Conservation (phyloP, 495 filamentous ascomycete species). For the Trichoderma virens region DNA sequence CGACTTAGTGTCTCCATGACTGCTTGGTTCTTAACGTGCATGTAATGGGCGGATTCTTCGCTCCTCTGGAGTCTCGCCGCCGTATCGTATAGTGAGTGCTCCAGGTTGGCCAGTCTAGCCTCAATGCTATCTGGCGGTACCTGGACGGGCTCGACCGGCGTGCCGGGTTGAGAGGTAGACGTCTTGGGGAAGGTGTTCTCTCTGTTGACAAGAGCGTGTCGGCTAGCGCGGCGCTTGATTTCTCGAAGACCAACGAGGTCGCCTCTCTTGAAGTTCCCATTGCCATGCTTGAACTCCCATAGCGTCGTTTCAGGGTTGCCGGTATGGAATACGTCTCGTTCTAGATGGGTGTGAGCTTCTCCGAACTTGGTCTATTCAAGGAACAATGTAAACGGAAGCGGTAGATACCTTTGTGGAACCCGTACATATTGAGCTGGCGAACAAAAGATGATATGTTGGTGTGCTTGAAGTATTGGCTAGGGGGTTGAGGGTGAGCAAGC, state of each 20-base stretch:
- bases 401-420: conserved; percentile 89
- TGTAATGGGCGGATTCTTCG: conserved; percentile 72
- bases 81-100: conserved; percentile 78
- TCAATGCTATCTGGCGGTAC: conserved; percentile 58
- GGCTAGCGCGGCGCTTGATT: conserved; percentile 93
- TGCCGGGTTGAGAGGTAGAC: conserved; percentile 67
- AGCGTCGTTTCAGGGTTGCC: conserved; percentile 90
- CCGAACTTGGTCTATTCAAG: not conserved
- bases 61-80: conserved; percentile 64
- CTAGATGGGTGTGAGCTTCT: conserved; percentile 39
- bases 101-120: conserved; percentile 63
- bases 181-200: conserved; percentile 80
- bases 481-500: conserved; percentile 14
- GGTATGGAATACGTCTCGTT: conserved; percentile 97
- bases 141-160: conserved; percentile 67
- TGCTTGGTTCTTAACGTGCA: conserved; percentile 73
- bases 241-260: conserved; percentile 87
- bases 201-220: conserved; percentile 89
- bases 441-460: conserved; percentile 99
- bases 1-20: conserved; percentile 75
- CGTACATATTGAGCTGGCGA: conserved; percentile 97
- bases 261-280: conserved; percentile 92
- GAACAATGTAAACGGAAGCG: not conserved
- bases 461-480: conserved; percentile 93
- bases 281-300: conserved; percentile 99